These are phyloP conservation scores for Paramecium sexaurelia DNA, from an alignment of 73 alveolate species.

Conservation along the genomic window DNA sequence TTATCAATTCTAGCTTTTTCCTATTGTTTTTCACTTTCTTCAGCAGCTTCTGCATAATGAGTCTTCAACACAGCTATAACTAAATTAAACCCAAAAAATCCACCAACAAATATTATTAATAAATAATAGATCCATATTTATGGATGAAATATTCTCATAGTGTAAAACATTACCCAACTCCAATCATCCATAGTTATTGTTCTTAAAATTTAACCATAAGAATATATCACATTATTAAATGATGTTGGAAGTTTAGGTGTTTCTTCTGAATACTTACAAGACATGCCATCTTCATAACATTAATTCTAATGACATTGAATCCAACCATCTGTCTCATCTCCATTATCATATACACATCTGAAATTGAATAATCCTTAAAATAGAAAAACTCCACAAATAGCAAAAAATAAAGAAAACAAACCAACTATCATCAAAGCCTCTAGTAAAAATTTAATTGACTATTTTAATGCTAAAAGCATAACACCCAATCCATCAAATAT, in stretches of 20 bases:
- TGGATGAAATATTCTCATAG: conserved; percentile 27
- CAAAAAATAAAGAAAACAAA: not conserved
- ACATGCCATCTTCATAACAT: not conserved
- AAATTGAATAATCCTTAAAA: conserved; percentile 48
- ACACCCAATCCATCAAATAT: not conserved
- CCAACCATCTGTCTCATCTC: conserved; percentile 22
- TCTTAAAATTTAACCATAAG: conserved; percentile 7
- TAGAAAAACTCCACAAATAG: not conserved
- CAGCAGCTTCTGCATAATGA: conserved; percentile 15
- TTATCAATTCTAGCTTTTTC: not conserved
- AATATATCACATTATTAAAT: conserved; percentile 30
- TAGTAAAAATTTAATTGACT: not conserved
- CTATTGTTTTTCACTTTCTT: not conserved
- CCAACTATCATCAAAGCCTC: conserved; percentile 23
- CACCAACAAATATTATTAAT: conserved; percentile 8
- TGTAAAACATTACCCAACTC: conserved; percentile 32
- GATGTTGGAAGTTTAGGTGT: not conserved
- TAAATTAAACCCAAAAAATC: conserved; percentile 38
- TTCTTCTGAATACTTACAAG: not conserved
- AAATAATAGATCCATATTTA: not conserved
- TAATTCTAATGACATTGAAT: not conserved
- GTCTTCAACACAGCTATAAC: conserved; percentile 34
- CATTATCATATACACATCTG: not conserved
- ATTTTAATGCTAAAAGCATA: not conserved
- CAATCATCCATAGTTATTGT: conserved; percentile 51